Percentiles rank a stretch among this genome's conserved stretches.
phyloP scores from a whole-genome alignment of 2,329 filamentous ascomycete species.

The Aspergillus sp. region DNA sequence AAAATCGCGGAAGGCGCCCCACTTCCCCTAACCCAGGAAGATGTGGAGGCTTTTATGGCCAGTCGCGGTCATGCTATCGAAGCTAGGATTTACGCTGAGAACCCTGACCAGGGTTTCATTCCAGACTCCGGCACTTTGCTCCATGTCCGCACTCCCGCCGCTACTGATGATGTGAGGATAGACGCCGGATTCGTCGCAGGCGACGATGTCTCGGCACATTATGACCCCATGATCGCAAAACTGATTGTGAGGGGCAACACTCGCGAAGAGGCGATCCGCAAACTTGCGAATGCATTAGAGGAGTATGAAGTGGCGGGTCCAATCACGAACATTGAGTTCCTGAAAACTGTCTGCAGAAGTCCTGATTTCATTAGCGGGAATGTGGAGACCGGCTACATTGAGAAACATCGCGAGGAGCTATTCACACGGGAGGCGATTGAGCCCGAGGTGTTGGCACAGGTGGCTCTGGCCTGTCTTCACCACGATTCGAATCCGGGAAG shows the following conservation, averaged over 20 bases:
- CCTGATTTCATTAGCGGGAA: conserved; percentile 80
- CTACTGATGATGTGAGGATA: conserved; percentile 75
- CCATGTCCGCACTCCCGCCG: conserved; percentile 73
- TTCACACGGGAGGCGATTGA: conserved; percentile 65
- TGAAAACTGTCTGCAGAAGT: conserved; percentile 82
- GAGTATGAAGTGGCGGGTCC: conserved; percentile 91
- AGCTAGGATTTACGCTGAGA: conserved; percentile 94
- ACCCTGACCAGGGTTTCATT: conserved; percentile 86
- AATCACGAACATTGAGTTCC: conserved; percentile 93
- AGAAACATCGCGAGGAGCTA: conserved; percentile 78
- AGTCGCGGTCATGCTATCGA: conserved; percentile 85
- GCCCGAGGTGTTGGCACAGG: conserved; percentile 80
- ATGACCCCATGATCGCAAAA: conserved; percentile 99
- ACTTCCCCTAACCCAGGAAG: conserved; percentile 65
- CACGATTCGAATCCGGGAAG: conserved; percentile 42
- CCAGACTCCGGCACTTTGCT: conserved; percentile 88
- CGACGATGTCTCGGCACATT: conserved; percentile 89
- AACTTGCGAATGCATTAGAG: conserved; percentile 75
- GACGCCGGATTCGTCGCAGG: conserved; percentile 91
- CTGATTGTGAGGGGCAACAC: conserved; percentile 84
- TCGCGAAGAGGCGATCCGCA: conserved; percentile 78
- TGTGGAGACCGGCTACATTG: conserved; percentile 95
- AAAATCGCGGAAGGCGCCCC: conserved; percentile 73
- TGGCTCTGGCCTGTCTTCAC: conserved; percentile 72
- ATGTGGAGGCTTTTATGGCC: conserved; percentile 70